Conservation (phyloP, 768 basidiomycete genomes). For the Mycena maculata region DNA sequence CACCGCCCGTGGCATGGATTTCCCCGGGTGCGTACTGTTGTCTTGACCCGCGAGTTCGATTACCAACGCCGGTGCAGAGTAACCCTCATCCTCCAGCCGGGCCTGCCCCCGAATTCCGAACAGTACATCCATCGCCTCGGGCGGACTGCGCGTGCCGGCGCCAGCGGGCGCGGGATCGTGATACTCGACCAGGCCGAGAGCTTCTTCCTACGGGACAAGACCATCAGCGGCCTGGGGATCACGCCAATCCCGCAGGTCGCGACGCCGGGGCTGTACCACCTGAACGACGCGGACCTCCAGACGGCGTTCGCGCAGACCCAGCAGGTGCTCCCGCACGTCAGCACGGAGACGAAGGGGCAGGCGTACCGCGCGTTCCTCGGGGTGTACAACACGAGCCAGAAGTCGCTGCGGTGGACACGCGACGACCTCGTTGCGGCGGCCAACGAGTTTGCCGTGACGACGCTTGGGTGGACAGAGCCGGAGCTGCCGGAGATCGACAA, state of each 20-base stretch:
- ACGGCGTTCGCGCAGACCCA: slow-evolving; percentile 35
- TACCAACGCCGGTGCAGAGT: slow-evolving; percentile 50
- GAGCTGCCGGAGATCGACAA: slow-evolving; percentile 52
- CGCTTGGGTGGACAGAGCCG: slow-evolving; percentile 52
- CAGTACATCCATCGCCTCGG: slow-evolving; percentile 87
- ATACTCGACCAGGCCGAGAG: slow-evolving; percentile 64
- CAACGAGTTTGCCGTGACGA: slow-evolving; percentile 49
- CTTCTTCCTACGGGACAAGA: slow-evolving; percentile 56
- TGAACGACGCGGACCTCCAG: slow-evolving; percentile 28
- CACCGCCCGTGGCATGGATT: slow-evolving; percentile 75
- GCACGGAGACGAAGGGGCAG: slow-evolving; percentile 55
- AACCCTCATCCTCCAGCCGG: slow-evolving; percentile 69
- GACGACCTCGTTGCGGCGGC: slow-evolving; percentile 54
- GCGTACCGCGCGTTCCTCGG: slow-evolving; percentile 69
- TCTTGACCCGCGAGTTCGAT: not conserved
- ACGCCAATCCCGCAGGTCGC: slow-evolving; percentile 42
- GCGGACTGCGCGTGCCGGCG: slow-evolving; percentile 80
- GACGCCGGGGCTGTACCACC: slow-evolving; percentile 28
- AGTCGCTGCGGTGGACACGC: slow-evolving; percentile 51
- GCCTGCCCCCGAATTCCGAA: slow-evolving; percentile 75
- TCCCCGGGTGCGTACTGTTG: slow-evolving; percentile 58
- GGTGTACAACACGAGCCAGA: slow-evolving; percentile 61
- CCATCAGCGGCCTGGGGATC: slow-evolving; percentile 56
- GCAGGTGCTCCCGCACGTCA: slow-evolving; percentile 46
- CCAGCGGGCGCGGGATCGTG: slow-evolving; percentile 68